Percentiles rank a stretch among this genome's conserved stretches.
These are phyloP conservation scores for Collybia sordida DNA, from an alignment of 768 basidiomycete species.

Conservation along the genomic window DNA sequence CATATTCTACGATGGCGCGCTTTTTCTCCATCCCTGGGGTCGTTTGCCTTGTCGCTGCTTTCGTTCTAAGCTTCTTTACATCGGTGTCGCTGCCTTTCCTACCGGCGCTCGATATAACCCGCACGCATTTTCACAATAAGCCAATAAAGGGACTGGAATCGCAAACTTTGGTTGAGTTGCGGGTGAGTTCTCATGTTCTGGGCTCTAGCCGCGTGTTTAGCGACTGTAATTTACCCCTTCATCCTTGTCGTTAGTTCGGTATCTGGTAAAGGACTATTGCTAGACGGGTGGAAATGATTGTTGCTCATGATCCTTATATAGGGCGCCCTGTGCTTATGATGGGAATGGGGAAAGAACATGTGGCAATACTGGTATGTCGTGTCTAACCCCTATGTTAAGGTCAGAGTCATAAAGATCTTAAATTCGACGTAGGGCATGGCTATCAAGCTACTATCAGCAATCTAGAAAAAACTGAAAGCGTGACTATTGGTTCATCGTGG, in stretches of 20 bases:
- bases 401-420: neutral
- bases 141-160: conserved; percentile 20
- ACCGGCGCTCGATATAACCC: conserved; percentile 63
- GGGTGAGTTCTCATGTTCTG: conserved; percentile 42
- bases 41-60: conserved; percentile 51
- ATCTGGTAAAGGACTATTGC: conserved; percentile 50
- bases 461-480: conserved; percentile 31
- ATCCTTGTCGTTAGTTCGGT: conserved; percentile 50
- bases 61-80: conserved; percentile 65
- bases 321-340: conserved; percentile 62
- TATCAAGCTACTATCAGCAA: conserved; percentile 49
- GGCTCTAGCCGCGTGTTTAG: neutral
- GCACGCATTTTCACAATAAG: conserved; percentile 45
- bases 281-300: neutral
- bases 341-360: conserved; percentile 47
- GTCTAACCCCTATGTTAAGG: neutral
- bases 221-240: conserved; percentile 3
- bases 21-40: conserved; percentile 61
- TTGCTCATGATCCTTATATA: conserved; percentile 20
- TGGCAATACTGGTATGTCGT: conserved; percentile 40
- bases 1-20: conserved; percentile 16
- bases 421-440: conserved; percentile 45
- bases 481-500: conserved; percentile 55
- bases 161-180: conserved; percentile 41
- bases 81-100: conserved; percentile 74